Conservation (phyloP, 2,329 filamentous ascomycete species). For the Aspergillus udagawae region DNA sequence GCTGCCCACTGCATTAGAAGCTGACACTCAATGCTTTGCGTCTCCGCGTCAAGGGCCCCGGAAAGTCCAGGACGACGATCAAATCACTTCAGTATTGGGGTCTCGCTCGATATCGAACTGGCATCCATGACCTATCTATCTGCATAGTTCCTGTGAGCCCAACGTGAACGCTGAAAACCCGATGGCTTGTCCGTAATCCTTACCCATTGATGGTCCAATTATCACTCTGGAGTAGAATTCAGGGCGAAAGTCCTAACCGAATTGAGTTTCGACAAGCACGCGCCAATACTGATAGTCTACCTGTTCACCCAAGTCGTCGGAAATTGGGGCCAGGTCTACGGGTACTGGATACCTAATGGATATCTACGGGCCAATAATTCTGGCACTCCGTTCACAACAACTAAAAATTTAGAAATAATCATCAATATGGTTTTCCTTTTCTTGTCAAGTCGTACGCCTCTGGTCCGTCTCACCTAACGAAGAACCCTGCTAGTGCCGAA, state of each 20-base stretch:
- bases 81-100: background rate
- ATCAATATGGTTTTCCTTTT: background rate
- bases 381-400: background rate
- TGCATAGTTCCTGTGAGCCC: background rate
- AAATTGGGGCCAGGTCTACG: constrained; percentile 10
- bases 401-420: background rate
- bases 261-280: constrained; percentile 35
- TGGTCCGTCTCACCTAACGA: background rate
- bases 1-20: too few relatives aligned
- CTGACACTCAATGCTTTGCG: background rate
- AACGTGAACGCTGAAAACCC: background rate
- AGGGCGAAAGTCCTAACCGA: constrained; percentile 2
- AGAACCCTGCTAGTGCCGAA: background rate
- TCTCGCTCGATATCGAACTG: background rate
- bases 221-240: background rate
- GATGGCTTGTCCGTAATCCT: background rate
- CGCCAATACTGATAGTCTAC: constrained; percentile 26
- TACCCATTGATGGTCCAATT: background rate
- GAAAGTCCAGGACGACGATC: too few relatives aligned
- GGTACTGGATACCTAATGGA: background rate
- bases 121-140: background rate
- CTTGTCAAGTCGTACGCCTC: background rate
- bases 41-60: background rate
- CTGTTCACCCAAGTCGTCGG: constrained; percentile 27
- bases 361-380: background rate